phyloP scores from a whole-genome alignment of 2,329 filamentous ascomycete genomes.

The Elsinoe perseae region DNA sequence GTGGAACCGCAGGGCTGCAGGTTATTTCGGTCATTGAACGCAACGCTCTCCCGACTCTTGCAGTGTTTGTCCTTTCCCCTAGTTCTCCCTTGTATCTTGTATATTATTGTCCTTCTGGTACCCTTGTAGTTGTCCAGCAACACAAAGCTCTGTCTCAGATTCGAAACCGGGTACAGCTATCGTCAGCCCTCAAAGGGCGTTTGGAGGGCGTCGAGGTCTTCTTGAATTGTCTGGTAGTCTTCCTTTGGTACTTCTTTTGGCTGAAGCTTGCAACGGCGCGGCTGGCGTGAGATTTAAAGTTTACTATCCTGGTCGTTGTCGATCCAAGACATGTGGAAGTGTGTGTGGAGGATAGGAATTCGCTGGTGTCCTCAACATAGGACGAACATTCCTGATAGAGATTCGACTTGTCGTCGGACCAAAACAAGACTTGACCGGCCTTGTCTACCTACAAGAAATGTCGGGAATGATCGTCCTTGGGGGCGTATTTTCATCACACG shows the following conservation, averaged over 20 bases:
- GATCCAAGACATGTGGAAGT: slow-evolving; percentile 8
- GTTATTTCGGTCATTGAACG: slow-evolving; percentile 12
- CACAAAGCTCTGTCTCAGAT: background rate
- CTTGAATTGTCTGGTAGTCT: slow-evolving; percentile 9
- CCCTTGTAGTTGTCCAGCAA: background rate
- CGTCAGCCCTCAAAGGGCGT: background rate
- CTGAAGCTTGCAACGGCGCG: slow-evolving; percentile 10
- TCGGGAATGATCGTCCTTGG: background rate
- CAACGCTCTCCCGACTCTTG: slow-evolving; percentile 14
- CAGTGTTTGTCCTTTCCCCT: slow-evolving; percentile 1
- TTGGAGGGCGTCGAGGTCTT: slow-evolving; percentile 1
- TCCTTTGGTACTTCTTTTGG: slow-evolving; percentile 11
- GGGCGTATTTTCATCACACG: slow-evolving; percentile 9
- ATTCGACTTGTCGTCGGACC: background rate
- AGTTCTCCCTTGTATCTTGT: background rate
- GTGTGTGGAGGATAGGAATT: background rate
- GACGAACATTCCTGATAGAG: slow-evolving; percentile 3
- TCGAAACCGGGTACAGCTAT: background rate
- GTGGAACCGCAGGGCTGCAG: slow-evolving; percentile 11
- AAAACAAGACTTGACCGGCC: slow-evolving; percentile 7
- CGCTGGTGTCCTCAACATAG: slow-evolving; percentile 8
- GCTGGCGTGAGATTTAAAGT: slow-evolving; percentile 6
- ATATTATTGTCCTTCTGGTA: background rate
- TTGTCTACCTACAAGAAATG: slow-evolving; percentile 1
- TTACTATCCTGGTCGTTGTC: slow-evolving; percentile 1